A percentile compares a stretch with the other conserved stretches of the same genome.
Conservation (phyloP, 805 yeast species). For the Kregervanrija pseudodelftensis region DNA sequence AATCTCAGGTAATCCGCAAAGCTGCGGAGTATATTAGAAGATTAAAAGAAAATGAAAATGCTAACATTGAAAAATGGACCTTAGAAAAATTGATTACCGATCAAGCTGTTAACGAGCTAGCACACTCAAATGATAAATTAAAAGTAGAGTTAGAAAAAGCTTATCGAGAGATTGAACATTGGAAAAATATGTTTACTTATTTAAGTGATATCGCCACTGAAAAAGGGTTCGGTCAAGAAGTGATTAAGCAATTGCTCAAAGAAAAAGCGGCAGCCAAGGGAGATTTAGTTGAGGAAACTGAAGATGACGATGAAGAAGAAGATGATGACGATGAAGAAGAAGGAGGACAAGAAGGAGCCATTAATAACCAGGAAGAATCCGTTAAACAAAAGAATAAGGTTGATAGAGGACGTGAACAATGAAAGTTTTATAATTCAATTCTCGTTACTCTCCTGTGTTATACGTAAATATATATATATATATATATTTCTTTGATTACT, state of each 20-base stretch:
- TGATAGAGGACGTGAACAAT: no score
- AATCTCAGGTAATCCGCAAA: slow-evolving; percentile 80
- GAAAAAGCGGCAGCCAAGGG: not conserved
- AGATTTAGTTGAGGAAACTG: not conserved
- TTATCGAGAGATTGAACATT: slow-evolving; percentile 82
- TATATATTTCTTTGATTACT: not conserved
- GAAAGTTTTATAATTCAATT: no score
- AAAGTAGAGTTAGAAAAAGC: slow-evolving; percentile 86
- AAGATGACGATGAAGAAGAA: slow-evolving; percentile 4
- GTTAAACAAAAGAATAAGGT: no score
- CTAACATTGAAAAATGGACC: slow-evolving; percentile 91
- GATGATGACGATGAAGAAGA: slow-evolving; percentile 1
- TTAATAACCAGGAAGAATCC: no score
- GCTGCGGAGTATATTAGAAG: slow-evolving; percentile 89
- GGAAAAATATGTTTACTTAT: slow-evolving; percentile 44
- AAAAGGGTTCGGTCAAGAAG: slow-evolving; percentile 9
- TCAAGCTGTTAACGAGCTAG: slow-evolving; percentile 82
- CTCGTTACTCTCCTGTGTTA: no score
- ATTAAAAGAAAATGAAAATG: slow-evolving; percentile 82
- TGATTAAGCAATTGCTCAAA: slow-evolving; percentile 6
- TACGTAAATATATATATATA: not conserved
- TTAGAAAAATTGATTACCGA: slow-evolving; percentile 86
- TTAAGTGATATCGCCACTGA: slow-evolving; percentile 8
- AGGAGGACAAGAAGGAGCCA: not conserved
- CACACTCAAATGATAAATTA: slow-evolving; percentile 79